Percentiles rank a stretch among this genome's conserved stretches.
These are phyloP conservation scores for Salvia hispanica DNA, from an alignment of 257 asterid species.

Conservation along the genomic window DNA sequence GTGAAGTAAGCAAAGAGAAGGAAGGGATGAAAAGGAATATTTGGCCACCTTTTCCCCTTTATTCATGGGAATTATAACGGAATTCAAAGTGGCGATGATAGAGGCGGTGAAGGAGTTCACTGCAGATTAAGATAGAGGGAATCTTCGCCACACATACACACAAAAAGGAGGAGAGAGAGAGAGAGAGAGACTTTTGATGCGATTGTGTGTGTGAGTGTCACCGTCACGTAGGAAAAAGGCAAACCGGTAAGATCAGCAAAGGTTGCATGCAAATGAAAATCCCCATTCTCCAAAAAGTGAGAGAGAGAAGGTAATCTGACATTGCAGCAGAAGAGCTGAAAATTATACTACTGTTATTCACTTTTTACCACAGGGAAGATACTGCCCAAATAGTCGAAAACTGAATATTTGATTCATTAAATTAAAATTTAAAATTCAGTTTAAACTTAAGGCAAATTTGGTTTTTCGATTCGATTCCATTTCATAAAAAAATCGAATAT, in stretches of 20 bases:
- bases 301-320: not conserved
- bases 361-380: too few relatives aligned
- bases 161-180: slow-evolving; percentile 4
- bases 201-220: slow-evolving; percentile 30
- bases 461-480: too few relatives aligned
- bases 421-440: too few relatives aligned
- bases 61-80: slow-evolving; percentile 7
- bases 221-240: slow-evolving; percentile 26
- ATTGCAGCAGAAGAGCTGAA: too few relatives aligned
- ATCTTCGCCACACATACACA: slow-evolving; percentile 7
- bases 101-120: slow-evolving; percentile 20
- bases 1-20: slow-evolving; percentile 10
- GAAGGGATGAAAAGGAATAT: not conserved
- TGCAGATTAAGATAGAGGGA: slow-evolving; percentile 20
- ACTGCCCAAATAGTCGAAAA: too few relatives aligned
- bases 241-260: slow-evolving; percentile 3
- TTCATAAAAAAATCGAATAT: too few relatives aligned
- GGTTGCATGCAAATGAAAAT: slow-evolving; percentile 26
- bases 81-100: slow-evolving; percentile 18
- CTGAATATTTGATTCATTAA: too few relatives aligned
- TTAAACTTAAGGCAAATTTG: too few relatives aligned
- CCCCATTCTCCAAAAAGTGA: slow-evolving; percentile 16
- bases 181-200: slow-evolving; percentile 10
- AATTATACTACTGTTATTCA: too few relatives aligned
- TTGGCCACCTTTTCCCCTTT: not conserved